Conservation (phyloP, 106 monocot species). For the Dendrobium huoshanense region DNA sequence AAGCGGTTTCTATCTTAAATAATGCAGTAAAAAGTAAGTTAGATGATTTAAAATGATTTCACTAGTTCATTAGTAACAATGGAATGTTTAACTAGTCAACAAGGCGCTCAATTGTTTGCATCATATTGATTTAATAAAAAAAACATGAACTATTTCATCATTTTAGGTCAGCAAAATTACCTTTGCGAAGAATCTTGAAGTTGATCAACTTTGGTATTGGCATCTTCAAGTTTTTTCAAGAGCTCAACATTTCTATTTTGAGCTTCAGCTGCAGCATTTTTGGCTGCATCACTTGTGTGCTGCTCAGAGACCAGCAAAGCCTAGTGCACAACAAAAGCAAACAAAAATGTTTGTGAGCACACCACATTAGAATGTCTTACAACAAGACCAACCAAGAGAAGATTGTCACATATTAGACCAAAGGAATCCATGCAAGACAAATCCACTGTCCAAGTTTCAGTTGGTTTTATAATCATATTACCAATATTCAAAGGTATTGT, state of each 20-base stretch:
- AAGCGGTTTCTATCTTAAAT: background rate
- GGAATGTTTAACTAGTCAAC: background rate
- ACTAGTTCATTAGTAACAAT: background rate
- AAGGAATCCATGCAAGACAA: background rate
- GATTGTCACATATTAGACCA: background rate
- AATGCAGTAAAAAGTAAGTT: background rate
- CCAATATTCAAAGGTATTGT: background rate
- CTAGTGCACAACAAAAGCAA: slow-evolving; percentile 23
- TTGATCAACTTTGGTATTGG: slow-evolving; percentile 67
- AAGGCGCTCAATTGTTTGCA: background rate
- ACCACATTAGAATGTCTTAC: background rate
- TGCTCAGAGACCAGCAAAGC: slow-evolving; percentile 54
- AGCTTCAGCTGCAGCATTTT: slow-evolving; percentile 45
- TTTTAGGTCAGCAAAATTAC: slow-evolving; percentile 17
- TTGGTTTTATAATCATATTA: background rate
- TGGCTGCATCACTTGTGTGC: slow-evolving; percentile 41
- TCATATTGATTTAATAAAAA: background rate
- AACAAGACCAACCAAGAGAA: background rate
- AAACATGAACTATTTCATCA: background rate
- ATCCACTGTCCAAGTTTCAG: background rate
- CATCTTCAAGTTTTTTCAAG: slow-evolving; percentile 62
- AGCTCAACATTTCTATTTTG: slow-evolving; percentile 53
- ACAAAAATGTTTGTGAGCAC: background rate
- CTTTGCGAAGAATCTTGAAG: slow-evolving; percentile 84
- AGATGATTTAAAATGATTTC: background rate